Evolutionary conservation across 805 yeast genomes (phyloP).

Genomic region (Candida chilensis): DNA sequence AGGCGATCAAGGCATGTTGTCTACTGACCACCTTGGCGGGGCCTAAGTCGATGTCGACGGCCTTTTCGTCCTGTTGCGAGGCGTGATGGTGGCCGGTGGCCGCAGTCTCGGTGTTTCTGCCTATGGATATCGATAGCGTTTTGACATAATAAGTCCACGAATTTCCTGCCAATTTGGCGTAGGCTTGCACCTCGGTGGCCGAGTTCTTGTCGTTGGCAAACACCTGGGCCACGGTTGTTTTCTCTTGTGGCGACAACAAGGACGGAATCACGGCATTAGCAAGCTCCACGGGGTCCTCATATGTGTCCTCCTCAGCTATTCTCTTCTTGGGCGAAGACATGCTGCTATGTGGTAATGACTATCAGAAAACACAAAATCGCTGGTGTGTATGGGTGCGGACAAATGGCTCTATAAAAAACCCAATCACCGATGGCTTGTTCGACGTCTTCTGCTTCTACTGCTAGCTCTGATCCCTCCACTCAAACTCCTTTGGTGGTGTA

Average conservation of each 20-base stretch:
- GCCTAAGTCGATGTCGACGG: slow-evolving; percentile 81
- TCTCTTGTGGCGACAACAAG: slow-evolving; percentile 61
- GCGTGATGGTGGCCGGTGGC: slow-evolving; percentile 4
- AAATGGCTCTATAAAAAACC: too few relatives aligned
- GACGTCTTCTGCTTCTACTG: too few relatives aligned
- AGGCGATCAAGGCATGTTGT: slow-evolving; percentile 77
- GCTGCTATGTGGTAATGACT: too few relatives aligned
- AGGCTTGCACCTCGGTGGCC: slow-evolving; percentile 87
- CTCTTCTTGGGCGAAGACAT: too few relatives aligned
- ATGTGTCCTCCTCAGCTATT: too few relatives aligned
- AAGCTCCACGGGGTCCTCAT: slow-evolving; percentile 54
- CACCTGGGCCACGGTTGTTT: slow-evolving; percentile 61
- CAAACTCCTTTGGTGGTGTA: too few relatives aligned
- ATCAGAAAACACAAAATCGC: too few relatives aligned
- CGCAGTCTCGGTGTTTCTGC: slow-evolving; percentile 60
- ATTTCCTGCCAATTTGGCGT: slow-evolving; percentile 89
- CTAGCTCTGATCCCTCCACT: too few relatives aligned
- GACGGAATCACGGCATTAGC: slow-evolving; percentile 69
- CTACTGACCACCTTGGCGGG: slow-evolving; percentile 97
- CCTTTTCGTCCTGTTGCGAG: slow-evolving; percentile 8
- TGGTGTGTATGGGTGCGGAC: too few relatives aligned
- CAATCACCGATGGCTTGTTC: too few relatives aligned
- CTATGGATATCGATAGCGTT: slow-evolving; percentile 64
- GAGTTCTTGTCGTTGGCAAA: slow-evolving; percentile 67
- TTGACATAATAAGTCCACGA: slow-evolving; percentile 95